Base-by-base conservation (phyloP, 2,329 filamentous ascomycete species). In the Penicillium vulpinum region DNA sequence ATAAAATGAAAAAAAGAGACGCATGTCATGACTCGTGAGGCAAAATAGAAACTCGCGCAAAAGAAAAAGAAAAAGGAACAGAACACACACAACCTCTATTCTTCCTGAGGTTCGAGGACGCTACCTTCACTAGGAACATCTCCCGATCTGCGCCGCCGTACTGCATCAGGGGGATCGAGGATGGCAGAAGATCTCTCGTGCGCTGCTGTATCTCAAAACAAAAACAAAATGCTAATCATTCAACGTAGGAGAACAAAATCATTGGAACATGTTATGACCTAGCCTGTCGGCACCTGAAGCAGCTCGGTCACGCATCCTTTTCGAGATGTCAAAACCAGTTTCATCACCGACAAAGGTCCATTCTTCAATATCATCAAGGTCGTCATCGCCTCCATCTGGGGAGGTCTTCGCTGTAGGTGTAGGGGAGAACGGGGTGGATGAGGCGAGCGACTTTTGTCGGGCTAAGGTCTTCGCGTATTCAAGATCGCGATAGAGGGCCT, bases 401-500 rank as follows among this genome's bases (percentile, higher is more conserved):
- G 67, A 67, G 29, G 68, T 70, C 40, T 75, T 71, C n/a, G 72
- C 70, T n/a, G 65, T 62, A 1, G 67, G 67, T 2, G 66, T 71
- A 11, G 72, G 68, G 16, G 72, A 70, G 45, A 72, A 72, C 2
- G 72, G 72, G 8, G 72, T 73, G 6, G 70, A 67, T 7, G 71
- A 75, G 16, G 67, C 58, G 47, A 69, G 75, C 2, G 70, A 71
- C 47, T 74, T 77, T 68, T 87, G 84, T 73, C 89, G 90, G 72
- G 96, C 89, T 43, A 97, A 80, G 16, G 88, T 88, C 73, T 85
- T 90, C 36, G 94, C 92, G 67, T 97, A 97, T 71, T 97, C 94
- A 54, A 97, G 83, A 72, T 97, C 93, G 40, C 94, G 89, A 72
- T 97, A 99, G 55, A 99, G 90, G 58, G 87, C 90, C 73, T 96